These are phyloP conservation scores for Euphorbia pulcherrima DNA, from an alignment of 345 rosid genomes.

Conservation along the genomic window DNA sequence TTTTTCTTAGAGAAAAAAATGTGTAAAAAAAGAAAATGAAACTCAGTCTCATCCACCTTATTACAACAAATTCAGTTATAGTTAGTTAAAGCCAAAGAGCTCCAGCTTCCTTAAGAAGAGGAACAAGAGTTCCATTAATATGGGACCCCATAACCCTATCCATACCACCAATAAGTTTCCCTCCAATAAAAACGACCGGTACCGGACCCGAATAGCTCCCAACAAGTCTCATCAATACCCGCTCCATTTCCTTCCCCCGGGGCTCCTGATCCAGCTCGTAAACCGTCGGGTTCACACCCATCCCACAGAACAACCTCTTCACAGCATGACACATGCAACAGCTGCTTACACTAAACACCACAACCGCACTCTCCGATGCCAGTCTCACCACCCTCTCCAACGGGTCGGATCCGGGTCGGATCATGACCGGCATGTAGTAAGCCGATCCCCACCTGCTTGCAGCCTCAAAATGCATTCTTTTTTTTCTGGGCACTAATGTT, in stretches of 20 bases:
- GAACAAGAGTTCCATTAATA: conserved; percentile 58
- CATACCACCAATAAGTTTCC: conserved; percentile 58
- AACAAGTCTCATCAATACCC: conserved; percentile 38
- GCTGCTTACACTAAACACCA: conserved; percentile 56
- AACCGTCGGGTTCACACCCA: conserved; percentile 66
- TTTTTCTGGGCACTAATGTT: too few relatives aligned
- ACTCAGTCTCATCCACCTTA: background rate
- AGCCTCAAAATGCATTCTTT: conserved; percentile 17
- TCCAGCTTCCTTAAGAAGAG: conserved; percentile 72
- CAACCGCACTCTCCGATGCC: conserved; percentile 62
- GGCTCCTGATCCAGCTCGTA: conserved; percentile 60
- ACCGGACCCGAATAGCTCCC: conserved; percentile 18
- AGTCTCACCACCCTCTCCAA: conserved; percentile 44
- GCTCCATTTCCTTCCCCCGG: conserved; percentile 51
- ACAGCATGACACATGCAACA: conserved; percentile 78
- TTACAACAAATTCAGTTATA: background rate
- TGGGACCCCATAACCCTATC: conserved; percentile 64
- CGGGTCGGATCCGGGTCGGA: conserved; percentile 32
- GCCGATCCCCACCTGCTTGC: conserved; percentile 11
- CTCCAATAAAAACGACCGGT: conserved; percentile 62
- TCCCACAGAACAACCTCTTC: conserved; percentile 59
- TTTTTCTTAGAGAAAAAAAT: background rate
- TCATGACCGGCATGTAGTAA: conserved; percentile 15
- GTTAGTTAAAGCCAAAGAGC: conserved; percentile 60
- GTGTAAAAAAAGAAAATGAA: background rate